These are phyloP conservation scores for Solanum peruvianum DNA, from an alignment of 257 asterid genomes.

Conservation along the genomic window DNA sequence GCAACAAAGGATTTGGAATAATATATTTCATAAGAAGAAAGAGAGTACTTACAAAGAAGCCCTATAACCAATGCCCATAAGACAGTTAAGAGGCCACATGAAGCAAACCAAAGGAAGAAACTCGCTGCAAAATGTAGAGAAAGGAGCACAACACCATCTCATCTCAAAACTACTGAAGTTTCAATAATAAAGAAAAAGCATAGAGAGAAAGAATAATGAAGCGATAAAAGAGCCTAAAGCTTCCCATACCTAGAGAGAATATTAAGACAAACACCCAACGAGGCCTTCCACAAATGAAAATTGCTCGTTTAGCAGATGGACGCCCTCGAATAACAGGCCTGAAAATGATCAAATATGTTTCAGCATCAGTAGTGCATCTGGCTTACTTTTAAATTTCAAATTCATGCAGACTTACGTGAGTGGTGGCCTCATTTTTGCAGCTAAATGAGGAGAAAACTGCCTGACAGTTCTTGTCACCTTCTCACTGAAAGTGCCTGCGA, in stretches of 20 bases:
- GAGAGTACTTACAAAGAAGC: conserved; percentile 49
- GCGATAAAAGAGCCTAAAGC: neutral
- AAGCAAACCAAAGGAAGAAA: conserved; percentile 69
- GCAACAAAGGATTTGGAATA: neutral
- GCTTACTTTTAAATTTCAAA: neutral
- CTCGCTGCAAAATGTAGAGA: conserved; percentile 41
- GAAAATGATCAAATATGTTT: conserved; percentile 11
- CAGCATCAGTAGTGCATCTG: conserved; percentile 1
- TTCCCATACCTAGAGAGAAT: conserved; percentile 41
- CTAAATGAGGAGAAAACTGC: conserved; percentile 90
- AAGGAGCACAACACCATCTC: neutral
- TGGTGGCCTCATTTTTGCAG: conserved; percentile 98
- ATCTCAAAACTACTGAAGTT: neutral
- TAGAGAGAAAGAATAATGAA: neutral
- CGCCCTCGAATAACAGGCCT: conserved; percentile 99
- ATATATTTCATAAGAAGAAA: neutral
- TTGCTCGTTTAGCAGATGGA: conserved; percentile 75
- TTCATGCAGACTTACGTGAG: conserved; percentile 49
- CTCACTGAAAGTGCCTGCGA: conserved; percentile 92
- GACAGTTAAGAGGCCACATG: conserved; percentile 64
- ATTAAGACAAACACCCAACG: conserved; percentile 76
- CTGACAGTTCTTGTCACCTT: conserved; percentile 83
- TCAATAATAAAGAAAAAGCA: neutral
- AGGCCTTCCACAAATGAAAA: conserved; percentile 87
- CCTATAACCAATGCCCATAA: conserved; percentile 58